Percentiles rank a stretch among this genome's conserved stretches.
Evolutionary conservation across 202 grass and related monocot genomes (phyloP).

Genomic region (Schoenoplectus triqueter): DNA sequence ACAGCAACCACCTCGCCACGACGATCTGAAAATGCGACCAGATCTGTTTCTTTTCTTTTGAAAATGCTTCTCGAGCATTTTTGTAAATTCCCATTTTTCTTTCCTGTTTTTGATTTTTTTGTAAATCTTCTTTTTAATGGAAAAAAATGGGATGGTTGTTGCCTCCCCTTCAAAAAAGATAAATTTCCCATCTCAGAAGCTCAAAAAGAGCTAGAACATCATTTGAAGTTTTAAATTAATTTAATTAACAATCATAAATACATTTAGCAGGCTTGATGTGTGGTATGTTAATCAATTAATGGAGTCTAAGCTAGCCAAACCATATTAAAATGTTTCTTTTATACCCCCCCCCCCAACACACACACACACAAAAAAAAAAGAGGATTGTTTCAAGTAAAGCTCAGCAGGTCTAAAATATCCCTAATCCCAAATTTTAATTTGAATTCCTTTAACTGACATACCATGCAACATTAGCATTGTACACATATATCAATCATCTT

Average conservation of each 20-base stretch:
- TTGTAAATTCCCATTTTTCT: too few relatives aligned
- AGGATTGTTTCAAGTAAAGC: not conserved
- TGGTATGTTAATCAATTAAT: not conserved
- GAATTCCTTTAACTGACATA: not conserved
- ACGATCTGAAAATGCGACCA: too few relatives aligned
- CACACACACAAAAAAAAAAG: not conserved
- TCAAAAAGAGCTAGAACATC: not conserved
- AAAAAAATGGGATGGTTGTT: too few relatives aligned
- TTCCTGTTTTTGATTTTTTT: too few relatives aligned
- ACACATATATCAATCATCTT: conserved; percentile 1
- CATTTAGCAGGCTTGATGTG: conserved; percentile 10
- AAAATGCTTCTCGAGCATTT: not conserved
- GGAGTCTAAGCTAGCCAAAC: not conserved
- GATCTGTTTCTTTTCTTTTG: too few relatives aligned
- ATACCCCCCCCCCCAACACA: not conserved
- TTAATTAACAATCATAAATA: conserved; percentile 23
- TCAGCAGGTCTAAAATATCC: not conserved
- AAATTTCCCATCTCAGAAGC: not conserved
- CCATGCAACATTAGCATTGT: not conserved
- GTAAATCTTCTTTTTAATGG: too few relatives aligned
- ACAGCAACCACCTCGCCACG: too few relatives aligned
- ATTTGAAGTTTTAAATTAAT: conserved; percentile 17
- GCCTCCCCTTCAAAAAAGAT: not conserved
- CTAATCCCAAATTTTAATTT: conserved; percentile 9
- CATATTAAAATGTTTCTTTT: conserved; percentile 2